Percentiles rank a stretch among this genome's conserved stretches.
phyloP scores from a whole-genome alignment of 805 yeast genomes.

The Candida maesae region DNA sequence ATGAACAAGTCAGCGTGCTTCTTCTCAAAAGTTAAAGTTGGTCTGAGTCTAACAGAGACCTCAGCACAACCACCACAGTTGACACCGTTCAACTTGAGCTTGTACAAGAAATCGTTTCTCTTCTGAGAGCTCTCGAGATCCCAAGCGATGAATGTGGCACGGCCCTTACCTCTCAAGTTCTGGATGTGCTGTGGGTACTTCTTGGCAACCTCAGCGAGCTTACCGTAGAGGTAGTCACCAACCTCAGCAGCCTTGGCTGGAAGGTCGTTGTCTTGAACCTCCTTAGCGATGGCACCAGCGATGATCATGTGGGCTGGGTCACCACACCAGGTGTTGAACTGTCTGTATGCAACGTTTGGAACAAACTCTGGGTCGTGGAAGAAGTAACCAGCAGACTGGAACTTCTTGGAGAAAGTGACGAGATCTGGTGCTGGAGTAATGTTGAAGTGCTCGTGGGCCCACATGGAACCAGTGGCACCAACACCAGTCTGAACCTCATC shows the following conservation, averaged over 20 bases:
- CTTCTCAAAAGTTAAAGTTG: conserved; percentile 72
- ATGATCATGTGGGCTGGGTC: conserved; percentile 79
- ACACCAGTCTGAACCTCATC: conserved; percentile 92
- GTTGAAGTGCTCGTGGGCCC: conserved; percentile 88
- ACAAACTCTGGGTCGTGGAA: conserved; percentile 69
- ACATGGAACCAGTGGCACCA: conserved; percentile 79
- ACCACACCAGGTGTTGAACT: conserved; percentile 93
- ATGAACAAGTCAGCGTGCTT: conserved; percentile 73
- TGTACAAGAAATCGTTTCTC: conserved; percentile 59
- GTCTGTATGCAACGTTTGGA: conserved; percentile 79
- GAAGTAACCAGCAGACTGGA: conserved; percentile 86
- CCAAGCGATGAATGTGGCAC: conserved; percentile 85
- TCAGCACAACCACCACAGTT: conserved; percentile 87
- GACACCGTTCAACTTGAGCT: conserved; percentile 61
- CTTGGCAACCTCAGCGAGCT: conserved; percentile 48
- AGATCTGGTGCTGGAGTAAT: conserved; percentile 74
- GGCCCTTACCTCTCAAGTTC: conserved; percentile 68
- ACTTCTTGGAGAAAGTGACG: conserved; percentile 84
- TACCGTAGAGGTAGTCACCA: conserved; percentile 61
- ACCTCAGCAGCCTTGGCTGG: conserved; percentile 52
- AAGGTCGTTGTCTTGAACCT: conserved; percentile 58
- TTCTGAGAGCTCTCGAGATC: conserved; percentile 49
- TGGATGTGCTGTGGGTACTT: conserved; percentile 50
- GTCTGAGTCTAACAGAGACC: conserved; percentile 75
- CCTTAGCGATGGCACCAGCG: conserved; percentile 69